phyloP scores from a whole-genome alignment of 805 yeast genomes.

The Teunomyces stri region DNA sequence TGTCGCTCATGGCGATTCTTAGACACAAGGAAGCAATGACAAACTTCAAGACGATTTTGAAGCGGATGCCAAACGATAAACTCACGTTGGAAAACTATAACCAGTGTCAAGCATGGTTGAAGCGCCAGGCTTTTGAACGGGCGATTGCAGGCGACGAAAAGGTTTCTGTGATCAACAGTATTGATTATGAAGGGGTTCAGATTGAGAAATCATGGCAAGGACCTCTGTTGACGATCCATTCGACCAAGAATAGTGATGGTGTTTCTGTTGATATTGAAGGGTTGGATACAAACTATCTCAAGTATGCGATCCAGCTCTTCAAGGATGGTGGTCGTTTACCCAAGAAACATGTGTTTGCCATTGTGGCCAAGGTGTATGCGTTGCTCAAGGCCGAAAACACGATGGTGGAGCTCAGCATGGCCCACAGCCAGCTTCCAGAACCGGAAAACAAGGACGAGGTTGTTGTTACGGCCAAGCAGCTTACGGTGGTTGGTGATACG shows the following conservation, averaged over 20 bases:
- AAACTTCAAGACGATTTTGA: constrained; percentile 65
- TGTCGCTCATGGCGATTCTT: constrained; percentile 72
- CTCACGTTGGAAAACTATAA: constrained; percentile 61
- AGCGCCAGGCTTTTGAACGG: constrained; percentile 74
- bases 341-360: constrained; percentile 79
- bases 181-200: constrained; percentile 47
- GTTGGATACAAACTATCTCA: constrained; percentile 55
- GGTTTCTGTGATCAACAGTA: constrained; percentile 43
- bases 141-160: constrained; percentile 80
- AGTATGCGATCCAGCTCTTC: constrained; percentile 66
- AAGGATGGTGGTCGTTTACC: constrained; percentile 71
- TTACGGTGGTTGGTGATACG: constrained; percentile 95
- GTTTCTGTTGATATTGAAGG: constrained; percentile 33
- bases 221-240: constrained; percentile 45
- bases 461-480: constrained; percentile 35
- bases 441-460: constrained; percentile 19
- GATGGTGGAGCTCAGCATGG: constrained; percentile 63
- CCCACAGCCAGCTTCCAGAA: constrained; percentile 25
- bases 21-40: constrained; percentile 70
- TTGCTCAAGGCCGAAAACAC: constrained; percentile 66
- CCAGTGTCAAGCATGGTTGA: constrained; percentile 63
- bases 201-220: constrained; percentile 62
- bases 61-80: constrained; percentile 63
- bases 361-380: constrained; percentile 67
- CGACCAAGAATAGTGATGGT: constrained; percentile 18